Evolutionary conservation across 305 asterid genomes (phyloP), one percentile per base, ranked within the genome.

Genomic region (Fraxinus albicans): DNA sequence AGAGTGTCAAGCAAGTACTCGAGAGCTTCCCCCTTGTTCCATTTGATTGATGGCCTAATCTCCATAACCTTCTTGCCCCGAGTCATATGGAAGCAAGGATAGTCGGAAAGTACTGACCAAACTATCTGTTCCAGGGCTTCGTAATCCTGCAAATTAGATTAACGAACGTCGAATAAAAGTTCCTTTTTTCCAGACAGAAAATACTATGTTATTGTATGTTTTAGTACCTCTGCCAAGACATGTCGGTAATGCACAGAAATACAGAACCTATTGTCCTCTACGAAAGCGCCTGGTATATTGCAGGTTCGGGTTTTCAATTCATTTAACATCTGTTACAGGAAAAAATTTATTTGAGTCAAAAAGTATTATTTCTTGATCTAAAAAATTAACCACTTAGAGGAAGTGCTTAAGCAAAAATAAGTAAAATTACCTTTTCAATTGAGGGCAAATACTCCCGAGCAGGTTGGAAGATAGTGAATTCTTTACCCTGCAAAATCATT

Each of bases 21-120:
- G 76, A 95, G 67, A 1, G 99, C 99, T 47, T 93, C 88, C 35
- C 99, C 99, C 82, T 95, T 95, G 89, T 94, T 93, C 97, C 98
- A 95, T 67, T 92, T 29, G 3, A 95, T 92, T 6, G 97, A 86
- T 17, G 99, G 99, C 81, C 97, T 88, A 19, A 95, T 86, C 83
- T 95, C 99, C 40, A 95, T 8, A 73, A 95, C 98, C 79, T 94
- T 91, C 89, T 90, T 92, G 72, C 99, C 99, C 50, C 86, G 86
- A 42, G 94, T 93, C 80, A 91, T 17, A 83, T 88, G 95, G 86
- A 95, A 93, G 69, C 63, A 13, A 1, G 90, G 83, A 58, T 89
- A 85, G 33, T 90, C 89, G 6, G 81, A 73, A 4, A 93, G 77
- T 34, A 95, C 82, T 0, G 82, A 58, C 0, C 67, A 27, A 7